phyloP scores from a whole-genome alignment of 2,329 filamentous ascomycete species.

The Aspergillus nomiae region DNA sequence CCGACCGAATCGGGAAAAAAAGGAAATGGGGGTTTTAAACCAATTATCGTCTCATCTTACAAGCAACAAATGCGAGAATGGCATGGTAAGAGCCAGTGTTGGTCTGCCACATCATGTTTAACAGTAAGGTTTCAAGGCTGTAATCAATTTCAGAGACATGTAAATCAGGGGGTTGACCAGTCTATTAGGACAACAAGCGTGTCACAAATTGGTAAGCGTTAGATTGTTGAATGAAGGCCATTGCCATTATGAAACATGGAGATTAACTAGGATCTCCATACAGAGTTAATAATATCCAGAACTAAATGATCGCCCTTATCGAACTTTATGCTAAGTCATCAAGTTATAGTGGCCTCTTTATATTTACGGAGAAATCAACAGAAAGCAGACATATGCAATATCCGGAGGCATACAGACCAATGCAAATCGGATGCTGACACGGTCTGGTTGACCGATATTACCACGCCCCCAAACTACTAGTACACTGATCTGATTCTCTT shows the following conservation, averaged over 20 bases:
- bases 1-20: neutral
- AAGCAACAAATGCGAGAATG: neutral
- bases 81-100: neutral
- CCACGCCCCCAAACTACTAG: neutral
- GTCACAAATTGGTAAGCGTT: neutral
- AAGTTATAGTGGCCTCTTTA: neutral
- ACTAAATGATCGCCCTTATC: slow-evolving; percentile 20
- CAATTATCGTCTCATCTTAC: neutral
- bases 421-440: neutral
- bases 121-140: neutral
- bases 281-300: slow-evolving; percentile 2
- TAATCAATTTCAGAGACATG: neutral
- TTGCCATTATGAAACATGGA: slow-evolving; percentile 3
- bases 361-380: neutral
- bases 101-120: slow-evolving; percentile 1
- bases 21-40: neutral
- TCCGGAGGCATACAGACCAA: neutral
- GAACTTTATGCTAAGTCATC: slow-evolving; percentile 18
- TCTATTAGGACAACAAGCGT: neutral
- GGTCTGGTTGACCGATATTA: neutral
- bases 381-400: neutral
- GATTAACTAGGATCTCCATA: neutral
- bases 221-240: neutral
- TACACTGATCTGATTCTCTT: neutral
- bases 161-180: neutral